Percentiles rank a stretch among this genome's conserved stretches.
Evolutionary conservation across 1,139 yeast genomes (phyloP).

Genomic region (Candida sanyaensis): DNA sequence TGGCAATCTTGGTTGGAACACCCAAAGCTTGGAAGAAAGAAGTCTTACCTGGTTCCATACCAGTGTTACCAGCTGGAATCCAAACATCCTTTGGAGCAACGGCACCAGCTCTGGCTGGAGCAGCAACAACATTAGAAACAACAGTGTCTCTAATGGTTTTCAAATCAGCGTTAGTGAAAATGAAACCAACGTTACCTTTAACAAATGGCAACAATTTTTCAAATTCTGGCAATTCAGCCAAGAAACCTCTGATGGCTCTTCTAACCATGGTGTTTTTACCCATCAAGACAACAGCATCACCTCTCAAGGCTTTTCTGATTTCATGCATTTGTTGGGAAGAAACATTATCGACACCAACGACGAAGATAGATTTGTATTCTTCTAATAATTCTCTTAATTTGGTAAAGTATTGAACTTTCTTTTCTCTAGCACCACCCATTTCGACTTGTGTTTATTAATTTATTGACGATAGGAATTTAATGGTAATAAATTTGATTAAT

Average conservation of each 20-base stretch:
- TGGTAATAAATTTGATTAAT: constrained; percentile 39
- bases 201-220: constrained; percentile 94
- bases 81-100: constrained; percentile 96
- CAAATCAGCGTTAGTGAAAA: constrained; percentile 96
- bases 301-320: constrained; percentile 96
- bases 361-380: constrained; percentile 96
- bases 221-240: constrained; percentile 90
- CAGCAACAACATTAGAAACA: constrained; percentile 94
- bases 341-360: constrained; percentile 99
- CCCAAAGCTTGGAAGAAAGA: constrained; percentile 99
- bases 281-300: constrained; percentile 93
- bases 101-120: constrained; percentile 99
- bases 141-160: constrained; percentile 87
- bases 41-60: constrained; percentile 99
- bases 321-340: constrained; percentile 99
- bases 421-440: constrained; percentile 99
- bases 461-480: constrained; percentile 93
- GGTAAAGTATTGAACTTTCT: constrained; percentile 92
- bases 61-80: constrained; percentile 99
- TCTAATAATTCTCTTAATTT: constrained; percentile 95
- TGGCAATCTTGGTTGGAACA: constrained; percentile 99
- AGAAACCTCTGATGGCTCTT: constrained; percentile 98
- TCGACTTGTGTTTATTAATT: constrained; percentile 60
- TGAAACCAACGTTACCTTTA: constrained; percentile 99
- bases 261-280: constrained; percentile 99